These are phyloP conservation scores for Ophiostoma montium DNA, from an alignment of 2,329 filamentous ascomycete genomes.

Conservation along the genomic window DNA sequence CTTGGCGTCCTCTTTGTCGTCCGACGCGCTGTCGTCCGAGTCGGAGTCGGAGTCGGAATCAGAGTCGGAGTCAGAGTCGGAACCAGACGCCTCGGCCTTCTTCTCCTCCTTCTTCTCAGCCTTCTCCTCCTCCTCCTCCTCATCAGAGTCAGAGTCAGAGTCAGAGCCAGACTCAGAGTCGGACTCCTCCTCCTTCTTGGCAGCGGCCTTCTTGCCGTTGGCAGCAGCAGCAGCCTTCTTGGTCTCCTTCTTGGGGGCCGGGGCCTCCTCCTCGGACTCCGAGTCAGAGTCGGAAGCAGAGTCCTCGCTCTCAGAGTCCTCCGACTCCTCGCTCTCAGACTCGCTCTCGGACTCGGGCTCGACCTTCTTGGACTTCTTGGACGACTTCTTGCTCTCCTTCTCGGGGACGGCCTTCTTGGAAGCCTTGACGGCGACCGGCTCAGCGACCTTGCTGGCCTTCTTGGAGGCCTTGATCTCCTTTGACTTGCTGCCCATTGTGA, in stretches of 20 bases:
- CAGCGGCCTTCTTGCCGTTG: slow-evolving; percentile 7
- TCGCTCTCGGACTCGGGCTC: slow-evolving; percentile 16
- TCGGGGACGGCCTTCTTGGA: slow-evolving; percentile 28
- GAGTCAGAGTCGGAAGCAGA: slow-evolving; percentile 15
- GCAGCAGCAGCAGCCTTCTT: too few species aligned
- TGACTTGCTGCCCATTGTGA: slow-evolving; percentile 51
- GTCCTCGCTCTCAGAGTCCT: slow-evolving; percentile 7
- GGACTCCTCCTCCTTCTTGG: background rate
- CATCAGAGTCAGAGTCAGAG: slow-evolving; percentile 17
- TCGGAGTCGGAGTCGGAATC: slow-evolving; percentile 22
- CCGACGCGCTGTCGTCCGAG: slow-evolving; percentile 15
- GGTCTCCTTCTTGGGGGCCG: slow-evolving; percentile 35
- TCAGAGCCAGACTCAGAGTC: slow-evolving; percentile 21
- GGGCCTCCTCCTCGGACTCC: slow-evolving; percentile 17
- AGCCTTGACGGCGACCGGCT: slow-evolving; percentile 22
- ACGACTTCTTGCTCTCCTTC: slow-evolving; percentile 43
- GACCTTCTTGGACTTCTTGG: slow-evolving; percentile 29
- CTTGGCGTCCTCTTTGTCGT: slow-evolving; percentile 23
- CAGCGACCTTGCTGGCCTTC: slow-evolving; percentile 1
- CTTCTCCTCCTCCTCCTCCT: slow-evolving; percentile 17
- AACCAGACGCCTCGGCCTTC: slow-evolving; percentile 17
- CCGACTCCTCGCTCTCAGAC: slow-evolving; percentile 12
- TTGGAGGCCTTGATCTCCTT: slow-evolving; percentile 42
- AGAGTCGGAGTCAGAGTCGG: slow-evolving; percentile 19
- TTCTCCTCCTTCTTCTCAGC: slow-evolving; percentile 31